A percentile compares a stretch with the other conserved stretches of the same genome.
These are phyloP conservation scores for Trichoderma semiorbis DNA, from an alignment of 2,329 filamentous ascomycete genomes.

Conservation along the genomic window DNA sequence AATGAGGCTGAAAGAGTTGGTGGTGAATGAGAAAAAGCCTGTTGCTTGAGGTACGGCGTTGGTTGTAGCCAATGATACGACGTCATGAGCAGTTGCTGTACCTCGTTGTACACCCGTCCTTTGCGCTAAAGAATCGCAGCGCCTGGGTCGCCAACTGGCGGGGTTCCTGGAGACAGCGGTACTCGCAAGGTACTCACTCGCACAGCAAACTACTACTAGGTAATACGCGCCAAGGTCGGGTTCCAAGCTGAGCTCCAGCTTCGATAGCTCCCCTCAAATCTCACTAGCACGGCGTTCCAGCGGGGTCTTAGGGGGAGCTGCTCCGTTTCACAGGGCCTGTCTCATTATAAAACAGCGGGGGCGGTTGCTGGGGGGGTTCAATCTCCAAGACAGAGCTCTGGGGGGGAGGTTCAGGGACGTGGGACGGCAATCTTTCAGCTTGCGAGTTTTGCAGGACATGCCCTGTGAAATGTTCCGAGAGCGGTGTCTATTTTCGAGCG, in stretches of 20 bases:
- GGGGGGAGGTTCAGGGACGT: neutral
- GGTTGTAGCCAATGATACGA: neutral
- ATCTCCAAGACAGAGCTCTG: too few relatives aligned
- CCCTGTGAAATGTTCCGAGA: neutral
- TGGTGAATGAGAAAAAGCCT: too few relatives aligned
- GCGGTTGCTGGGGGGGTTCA: neutral
- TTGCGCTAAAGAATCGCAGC: neutral
- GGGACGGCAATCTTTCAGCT: neutral
- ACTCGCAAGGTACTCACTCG: neutral
- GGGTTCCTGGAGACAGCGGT: neutral
- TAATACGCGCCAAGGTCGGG: neutral
- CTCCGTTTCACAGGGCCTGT: neutral
- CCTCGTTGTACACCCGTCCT: neutral
- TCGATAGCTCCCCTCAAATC: constrained; percentile 1
- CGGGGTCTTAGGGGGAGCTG: constrained; percentile 7
- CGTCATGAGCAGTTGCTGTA: neutral
- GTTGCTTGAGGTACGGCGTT: neutral
- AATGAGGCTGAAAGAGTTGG: neutral
- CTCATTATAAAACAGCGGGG: constrained; percentile 13
- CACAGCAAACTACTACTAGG: too few relatives aligned
- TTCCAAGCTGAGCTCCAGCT: neutral
- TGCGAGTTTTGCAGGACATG: too few relatives aligned
- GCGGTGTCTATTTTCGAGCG: constrained; percentile 13
- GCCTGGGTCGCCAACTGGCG: neutral
- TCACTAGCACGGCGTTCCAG: neutral